Evolutionary conservation across 805 yeast genomes (phyloP).

Genomic region (Saccharomycopsis selenospora): DNA sequence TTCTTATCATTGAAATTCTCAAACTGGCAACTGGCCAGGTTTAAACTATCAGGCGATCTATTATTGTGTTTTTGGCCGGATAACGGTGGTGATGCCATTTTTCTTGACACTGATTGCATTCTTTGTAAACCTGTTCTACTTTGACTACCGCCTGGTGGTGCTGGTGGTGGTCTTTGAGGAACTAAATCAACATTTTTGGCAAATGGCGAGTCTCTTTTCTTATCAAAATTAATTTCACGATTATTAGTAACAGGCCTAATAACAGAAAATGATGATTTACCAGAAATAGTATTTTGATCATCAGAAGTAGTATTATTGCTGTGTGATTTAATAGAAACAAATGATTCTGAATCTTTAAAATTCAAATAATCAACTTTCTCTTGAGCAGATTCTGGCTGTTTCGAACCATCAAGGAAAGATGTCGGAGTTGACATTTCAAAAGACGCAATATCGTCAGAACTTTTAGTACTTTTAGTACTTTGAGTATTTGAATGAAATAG

Average conservation of each 20-base stretch:
- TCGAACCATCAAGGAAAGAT: conserved; percentile 37
- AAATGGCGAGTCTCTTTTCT: conserved; percentile 69
- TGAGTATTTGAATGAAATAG: conserved; percentile 19
- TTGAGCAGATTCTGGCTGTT: conserved; percentile 31
- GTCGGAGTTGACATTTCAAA: conserved; percentile 60
- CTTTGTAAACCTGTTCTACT: conserved; percentile 9
- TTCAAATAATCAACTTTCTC: conserved; percentile 44
- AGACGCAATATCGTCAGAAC: conserved; percentile 50
- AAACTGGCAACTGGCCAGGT: conserved; percentile 24
- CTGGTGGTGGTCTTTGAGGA: conserved; percentile 21
- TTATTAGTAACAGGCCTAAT: conserved; percentile 53
- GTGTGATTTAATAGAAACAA: conserved; percentile 1
- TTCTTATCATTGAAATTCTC: not conserved
- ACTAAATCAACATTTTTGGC: conserved; percentile 39
- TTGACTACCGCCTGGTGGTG: conserved; percentile 10
- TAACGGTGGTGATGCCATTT: conserved; percentile 6
- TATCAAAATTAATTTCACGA: conserved; percentile 72
- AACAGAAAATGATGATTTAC: conserved; percentile 51
- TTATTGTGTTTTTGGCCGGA: too few species aligned
- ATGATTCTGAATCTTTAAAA: conserved; percentile 33
- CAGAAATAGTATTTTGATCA: conserved; percentile 19
- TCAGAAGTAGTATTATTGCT: conserved; percentile 19
- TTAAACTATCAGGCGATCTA: too few species aligned
- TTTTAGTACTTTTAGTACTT: conserved; percentile 38
- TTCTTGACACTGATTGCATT: conserved; percentile 6